Base-by-base conservation (phyloP, 2,329 filamentous ascomycete species). In the Fusarium sp. region DNA sequence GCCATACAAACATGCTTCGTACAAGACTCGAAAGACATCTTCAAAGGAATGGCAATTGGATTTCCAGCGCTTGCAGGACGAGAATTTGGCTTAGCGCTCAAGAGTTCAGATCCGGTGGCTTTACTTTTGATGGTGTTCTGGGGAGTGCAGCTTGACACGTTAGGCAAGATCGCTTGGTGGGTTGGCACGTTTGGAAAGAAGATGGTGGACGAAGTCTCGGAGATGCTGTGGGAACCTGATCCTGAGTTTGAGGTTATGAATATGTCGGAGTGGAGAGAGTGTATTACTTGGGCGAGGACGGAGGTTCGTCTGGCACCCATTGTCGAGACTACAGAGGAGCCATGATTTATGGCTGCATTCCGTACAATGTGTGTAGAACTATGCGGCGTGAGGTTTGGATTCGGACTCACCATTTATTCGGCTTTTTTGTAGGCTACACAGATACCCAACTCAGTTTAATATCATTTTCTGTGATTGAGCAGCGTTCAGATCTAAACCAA, bases 91-190 rank as follows among this genome's bases (percentile, higher is more conserved):
- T 35, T 70, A 2, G 80, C 80, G 5, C 52, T 84, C 35, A 79
- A 76, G 54, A 62, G 65, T 2, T 69, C 69, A 15, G 81, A 84
- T 30, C 82, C 82, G 1, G 75, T 84, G 46, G 78, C 81, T 21
- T 58, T 84, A 38, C 78, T 83, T 19, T 74, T 84, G 6, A 67
- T 83, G 60, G 75, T 83, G 76, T 80, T 82, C 52, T 84, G 82
- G 81, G 78, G 79, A 2, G 81, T 83, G 23, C 74, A 83, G 59
- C 69, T 84, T 18, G 67, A 79, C 12, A 52, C 65, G 8, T 44
- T 78, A 18, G 76, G 76, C 0, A 71, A 69, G 40, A 52, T 67
- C n/a, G 72, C 70, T n/a, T 78, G 76, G 76, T 78, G 76, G 76
- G 71, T 74, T 32, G 74, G 72, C 6, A 69, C 73, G 1, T 71